A percentile compares a stretch with the other conserved stretches of the same genome.
Conservation (phyloP, 2,329 filamentous ascomycete genomes). For the Colletotrichum sp. region DNA sequence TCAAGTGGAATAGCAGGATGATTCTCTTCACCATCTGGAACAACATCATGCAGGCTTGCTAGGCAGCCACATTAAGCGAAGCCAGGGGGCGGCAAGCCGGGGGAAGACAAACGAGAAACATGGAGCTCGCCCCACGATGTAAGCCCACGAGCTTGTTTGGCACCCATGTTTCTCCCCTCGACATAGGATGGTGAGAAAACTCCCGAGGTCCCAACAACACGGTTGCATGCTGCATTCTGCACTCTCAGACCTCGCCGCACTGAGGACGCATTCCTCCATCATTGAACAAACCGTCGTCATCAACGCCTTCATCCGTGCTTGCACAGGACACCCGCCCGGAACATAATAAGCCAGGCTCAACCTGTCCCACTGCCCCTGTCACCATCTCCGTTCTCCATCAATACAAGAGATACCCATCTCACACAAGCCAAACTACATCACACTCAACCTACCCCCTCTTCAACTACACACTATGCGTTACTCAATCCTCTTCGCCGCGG, state of each 20-base stretch:
- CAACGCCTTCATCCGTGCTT: not conserved
- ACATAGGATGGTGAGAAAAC: not conserved
- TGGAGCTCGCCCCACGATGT: not conserved
- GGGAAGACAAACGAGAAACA: not conserved
- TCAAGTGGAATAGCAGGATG: not conserved
- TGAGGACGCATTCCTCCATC: not conserved
- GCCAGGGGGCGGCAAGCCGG: not conserved
- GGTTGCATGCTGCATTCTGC: not conserved
- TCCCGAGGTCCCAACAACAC: not conserved
- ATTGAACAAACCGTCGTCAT: not conserved
- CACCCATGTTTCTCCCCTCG: not conserved
- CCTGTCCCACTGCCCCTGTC: not conserved
- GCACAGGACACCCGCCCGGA: not conserved
- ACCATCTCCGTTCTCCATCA: not conserved
- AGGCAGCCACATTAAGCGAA: not conserved
- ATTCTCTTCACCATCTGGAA: not conserved
- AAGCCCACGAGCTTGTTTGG: not conserved
- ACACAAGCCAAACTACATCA: not conserved
- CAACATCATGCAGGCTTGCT: not conserved
- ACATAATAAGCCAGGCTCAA: not conserved
- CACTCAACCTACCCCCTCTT: not conserved
- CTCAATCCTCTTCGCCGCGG: not conserved
- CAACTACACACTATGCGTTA: not conserved
- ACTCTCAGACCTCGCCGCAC: not conserved
- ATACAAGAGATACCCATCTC: not conserved